Base-by-base conservation (phyloP, 805 yeast genomes). In the Clavispora carvajalis region DNA sequence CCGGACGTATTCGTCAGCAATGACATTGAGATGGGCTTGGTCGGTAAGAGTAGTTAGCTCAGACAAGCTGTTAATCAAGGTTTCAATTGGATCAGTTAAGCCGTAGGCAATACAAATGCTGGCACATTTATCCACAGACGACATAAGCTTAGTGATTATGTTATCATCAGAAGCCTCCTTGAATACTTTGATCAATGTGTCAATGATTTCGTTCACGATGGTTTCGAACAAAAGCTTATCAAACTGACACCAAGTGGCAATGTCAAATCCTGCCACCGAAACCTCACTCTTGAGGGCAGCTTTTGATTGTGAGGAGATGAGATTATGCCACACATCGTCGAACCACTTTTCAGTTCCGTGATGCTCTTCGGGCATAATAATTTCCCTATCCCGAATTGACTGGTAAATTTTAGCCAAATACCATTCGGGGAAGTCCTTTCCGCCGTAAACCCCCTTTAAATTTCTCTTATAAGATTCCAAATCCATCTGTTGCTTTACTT, bases 281-380 rank as follows among this genome's bases (percentile, higher is more conserved):
- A 29, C 39, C 26, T 44, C 43, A 22, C 47, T 47, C 11, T 49
- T 48, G 6, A 46, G 44, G 3, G 49, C 53, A 36, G 46, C 48
- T 19, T 48, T 48, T 3, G 53, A 46, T 26, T 71, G 76, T 21
- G 76, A 72, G 1, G 76, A 71, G 33, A 85, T 75, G 45, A 85
- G 59, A 43, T 82, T 80, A 49, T 82, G 81, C 95, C 95, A 85
- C 22, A 67, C 71, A 54, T 85, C 91, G 56, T 90, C 97, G 61
- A 90, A 91, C 81, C 95, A 84, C 57, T 85, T 88, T 16, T 88
- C 85, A 9, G 89, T 86, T 12, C 91, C 93, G 57, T 88, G 95
- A 52, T 91, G 97, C 55, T 93, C 99, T 54, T 93, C 98, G 0
- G 99, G 98, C 90, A 95, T 86, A 36, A 93, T 87, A 47, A 93